Percentiles rank a stretch among this genome's conserved stretches.
Evolutionary conservation across 805 yeast genomes (phyloP).

Genomic region (Candida ortonii): DNA sequence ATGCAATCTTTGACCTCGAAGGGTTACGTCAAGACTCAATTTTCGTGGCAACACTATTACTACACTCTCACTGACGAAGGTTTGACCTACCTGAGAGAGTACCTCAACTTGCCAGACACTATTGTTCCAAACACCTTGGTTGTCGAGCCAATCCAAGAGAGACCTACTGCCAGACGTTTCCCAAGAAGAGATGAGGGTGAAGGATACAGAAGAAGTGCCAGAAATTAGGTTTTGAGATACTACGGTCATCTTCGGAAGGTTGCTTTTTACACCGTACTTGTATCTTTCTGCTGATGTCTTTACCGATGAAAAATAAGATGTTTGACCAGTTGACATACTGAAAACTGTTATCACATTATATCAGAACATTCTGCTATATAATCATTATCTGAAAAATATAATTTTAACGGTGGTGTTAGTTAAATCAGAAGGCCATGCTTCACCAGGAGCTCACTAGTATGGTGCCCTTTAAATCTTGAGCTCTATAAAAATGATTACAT

Average conservation of each 20-base stretch:
- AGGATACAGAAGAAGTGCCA: constrained; percentile 60
- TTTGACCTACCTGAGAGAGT: constrained; percentile 96
- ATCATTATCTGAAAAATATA: constrained; percentile 13
- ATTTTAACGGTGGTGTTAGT: constrained; percentile 12
- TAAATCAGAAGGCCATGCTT: no score
- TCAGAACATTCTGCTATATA: constrained; percentile 10
- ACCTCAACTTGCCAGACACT: constrained; percentile 98
- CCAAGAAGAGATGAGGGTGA: constrained; percentile 55
- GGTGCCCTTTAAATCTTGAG: no score
- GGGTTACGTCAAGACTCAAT: constrained; percentile 99
- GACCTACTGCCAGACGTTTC: constrained; percentile 43
- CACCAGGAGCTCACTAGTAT: no score
- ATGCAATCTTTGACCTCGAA: constrained; percentile 97
- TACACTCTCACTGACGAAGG: constrained; percentile 99
- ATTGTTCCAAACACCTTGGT: constrained; percentile 98
- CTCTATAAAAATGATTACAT: no score
- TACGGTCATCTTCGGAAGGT: constrained; percentile 2
- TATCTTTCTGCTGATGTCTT: constrained; percentile 5
- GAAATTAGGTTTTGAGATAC: constrained; percentile 31
- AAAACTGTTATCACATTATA: constrained; percentile 7
- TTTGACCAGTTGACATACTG: constrained; percentile 7
- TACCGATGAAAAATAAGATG: constrained; percentile 4
- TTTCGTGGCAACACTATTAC: constrained; percentile 99
- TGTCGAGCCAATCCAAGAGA: constrained; percentile 87
- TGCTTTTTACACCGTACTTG: constrained; percentile 8